Evolutionary conservation across 1,139 yeast genomes (phyloP), one percentile per base, ranked within the genome.

Genomic region (Arxiozyma slooffiae): DNA sequence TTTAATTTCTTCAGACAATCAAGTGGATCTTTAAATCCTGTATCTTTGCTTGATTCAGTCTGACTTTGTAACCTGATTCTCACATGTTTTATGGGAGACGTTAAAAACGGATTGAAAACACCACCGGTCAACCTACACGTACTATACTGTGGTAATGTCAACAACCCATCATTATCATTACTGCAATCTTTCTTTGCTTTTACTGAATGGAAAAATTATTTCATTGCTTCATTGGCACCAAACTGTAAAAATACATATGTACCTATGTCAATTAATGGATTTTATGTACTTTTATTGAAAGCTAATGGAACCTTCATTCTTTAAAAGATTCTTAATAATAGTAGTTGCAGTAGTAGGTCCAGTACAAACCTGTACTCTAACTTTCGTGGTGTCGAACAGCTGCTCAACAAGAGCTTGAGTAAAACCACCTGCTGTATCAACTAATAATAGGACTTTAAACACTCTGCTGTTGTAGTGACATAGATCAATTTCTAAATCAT

Each of bases 401-500:
- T 90, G 97, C 36, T 97, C 97, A n/a, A 85, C 87, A 46, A 90
- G 72, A 16, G 90, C 97, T 70, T 90, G 97, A 17, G 96, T 89
- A 45, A 90, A 80, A 53, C 97, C 97, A 54, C 97, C 97, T 63
- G 86, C 76, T 37, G 96, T 89, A 11, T 97, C 97, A 6, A 95
- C 95, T 55, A 85, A 72, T 49, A 90, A 72, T 49, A 90, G 77
- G 66, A 90, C 97, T 63, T 88, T 89, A 36, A 75, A 62, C 2
- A 88, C 92, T 59, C 89, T 80, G 17, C 51, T 37, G 23, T 55
- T 55, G 34, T 59, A 62, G 37, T 54, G 52, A 23, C 50, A 40
- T 8, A 58, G 55, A 42, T 54, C 54, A 17, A 49, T 40, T 11
- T 62, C 64, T 41, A 61, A 48, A 39, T 60, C 66, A 55, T 66